Evolutionary conservation across 2,329 filamentous ascomycete species (phyloP), one percentile per base, ranked within the genome.

Genomic region (Pseudopithomyces chartarum): DNA sequence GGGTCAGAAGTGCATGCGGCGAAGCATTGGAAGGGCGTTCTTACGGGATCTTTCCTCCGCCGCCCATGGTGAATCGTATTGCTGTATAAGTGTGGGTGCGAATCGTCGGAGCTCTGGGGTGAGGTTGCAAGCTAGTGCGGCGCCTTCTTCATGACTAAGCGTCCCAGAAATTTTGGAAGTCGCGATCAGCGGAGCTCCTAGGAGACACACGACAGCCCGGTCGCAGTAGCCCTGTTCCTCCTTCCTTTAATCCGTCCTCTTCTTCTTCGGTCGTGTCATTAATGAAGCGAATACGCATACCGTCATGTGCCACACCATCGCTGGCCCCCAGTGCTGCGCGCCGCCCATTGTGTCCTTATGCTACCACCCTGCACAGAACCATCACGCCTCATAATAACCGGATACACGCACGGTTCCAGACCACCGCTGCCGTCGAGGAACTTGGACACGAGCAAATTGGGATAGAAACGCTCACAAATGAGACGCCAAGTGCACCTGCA

Each of bases 21-120:
- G 54, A 36, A 57, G 52, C 52, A 67, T 61, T 67, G 66, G 51
- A 47, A 15, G 23, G 17, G 6, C 15, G 6, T 10, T 40, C 72
- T 56, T 84, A 90, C 85, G 86, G 85, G 67, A 90, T 84, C 80
- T 90, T 90, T 79, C 86, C 88, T 82, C 92, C 92, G 81, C 71
- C 73, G 58, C 73, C 73, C 73, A 75, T 75, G 56, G 68, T 74
- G 67, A 90, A 90, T 82, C 90, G 90, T 89, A 64, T 88, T 63
- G 60, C 60, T 66, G 65, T 55, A 61, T 59, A 54, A 53, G 29
- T 64, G 61, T 55, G 57, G 53, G 60, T 55, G 53, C 54, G 54
- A 54, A 58, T 62, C 48, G 52, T 52, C 17, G 52, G 56, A 60
- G 62, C 60, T 67, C 53, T 55, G 46, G 61, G 19, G 43, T 69